phyloP scores from a whole-genome alignment of 768 basidiomycete species.

The Leccinellum rugosiceps region DNA sequence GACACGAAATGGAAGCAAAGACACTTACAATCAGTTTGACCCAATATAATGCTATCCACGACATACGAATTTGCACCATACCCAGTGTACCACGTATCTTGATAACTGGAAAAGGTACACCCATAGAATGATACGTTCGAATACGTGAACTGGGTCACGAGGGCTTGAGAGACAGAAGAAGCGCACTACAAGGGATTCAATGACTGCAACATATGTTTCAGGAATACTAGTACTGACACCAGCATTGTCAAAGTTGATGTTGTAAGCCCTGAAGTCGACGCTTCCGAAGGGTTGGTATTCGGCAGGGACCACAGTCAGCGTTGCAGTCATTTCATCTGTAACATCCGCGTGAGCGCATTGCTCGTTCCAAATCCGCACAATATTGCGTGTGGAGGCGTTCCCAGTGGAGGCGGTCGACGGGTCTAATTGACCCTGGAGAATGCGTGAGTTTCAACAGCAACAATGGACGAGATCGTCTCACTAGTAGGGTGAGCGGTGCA shows the following conservation, averaged over 20 bases:
- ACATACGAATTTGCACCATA: slow-evolving; percentile 57
- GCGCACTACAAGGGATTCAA: slow-evolving; percentile 10
- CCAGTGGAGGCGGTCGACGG: slow-evolving; percentile 35
- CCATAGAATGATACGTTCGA: slow-evolving; percentile 66
- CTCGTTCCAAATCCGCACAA: slow-evolving; percentile 54
- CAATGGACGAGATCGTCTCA: slow-evolving; percentile 15
- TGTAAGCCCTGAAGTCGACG: slow-evolving; percentile 59
- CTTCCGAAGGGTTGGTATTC: slow-evolving; percentile 50
- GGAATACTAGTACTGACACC: slow-evolving; percentile 44
- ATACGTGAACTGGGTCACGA: slow-evolving; percentile 60
- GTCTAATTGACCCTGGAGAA: slow-evolving; percentile 48
- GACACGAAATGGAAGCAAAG: background rate
- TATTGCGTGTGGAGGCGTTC: slow-evolving; percentile 42
- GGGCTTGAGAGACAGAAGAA: slow-evolving; percentile 55
- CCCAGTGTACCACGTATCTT: slow-evolving; percentile 57
- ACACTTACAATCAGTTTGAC: slow-evolving; percentile 61
- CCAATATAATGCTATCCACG: slow-evolving; percentile 60
- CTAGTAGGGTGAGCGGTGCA: slow-evolving; percentile 55
- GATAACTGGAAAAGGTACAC: slow-evolving; percentile 40
- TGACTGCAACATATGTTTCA: background rate
- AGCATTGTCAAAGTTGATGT: slow-evolving; percentile 63
- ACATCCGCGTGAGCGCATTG: slow-evolving; percentile 39
- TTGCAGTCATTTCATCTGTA: slow-evolving; percentile 59
- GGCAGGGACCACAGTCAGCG: slow-evolving; percentile 53
- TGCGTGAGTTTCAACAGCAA: background rate